These are phyloP conservation scores for Neurospora sp. DNA, from an alignment of 495 filamentous ascomycete genomes.

Conservation along the genomic window DNA sequence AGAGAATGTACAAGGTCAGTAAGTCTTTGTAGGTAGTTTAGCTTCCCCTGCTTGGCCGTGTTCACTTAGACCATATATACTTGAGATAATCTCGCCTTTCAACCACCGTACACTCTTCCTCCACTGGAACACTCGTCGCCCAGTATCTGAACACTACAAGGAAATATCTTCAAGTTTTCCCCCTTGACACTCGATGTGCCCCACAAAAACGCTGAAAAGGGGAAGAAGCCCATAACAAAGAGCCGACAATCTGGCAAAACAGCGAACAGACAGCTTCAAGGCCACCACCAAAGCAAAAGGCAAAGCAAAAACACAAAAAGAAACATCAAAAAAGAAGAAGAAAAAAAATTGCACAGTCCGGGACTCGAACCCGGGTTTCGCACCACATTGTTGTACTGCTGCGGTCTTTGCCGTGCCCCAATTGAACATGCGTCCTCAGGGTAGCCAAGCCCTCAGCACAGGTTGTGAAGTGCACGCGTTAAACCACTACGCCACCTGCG, in stretches of 20 bases:
- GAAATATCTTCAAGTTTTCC: too few relatives aligned
- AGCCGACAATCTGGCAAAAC: background rate
- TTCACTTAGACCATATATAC: too few relatives aligned
- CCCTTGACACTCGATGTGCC: background rate
- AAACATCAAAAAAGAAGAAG: background rate
- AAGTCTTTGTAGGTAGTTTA: too few relatives aligned
- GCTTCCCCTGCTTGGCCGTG: too few relatives aligned
- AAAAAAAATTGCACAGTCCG: background rate
- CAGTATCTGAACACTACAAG: background rate
- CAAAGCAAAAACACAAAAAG: background rate
- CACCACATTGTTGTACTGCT: background rate
- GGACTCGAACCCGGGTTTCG: background rate
- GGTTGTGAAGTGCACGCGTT: background rate
- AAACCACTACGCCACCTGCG: background rate
- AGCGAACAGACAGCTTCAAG: background rate
- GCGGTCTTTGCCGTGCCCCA: background rate
- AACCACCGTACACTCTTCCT: too few relatives aligned
- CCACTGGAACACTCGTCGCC: background rate
- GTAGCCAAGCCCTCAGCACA: background rate
- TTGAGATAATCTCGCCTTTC: background rate
- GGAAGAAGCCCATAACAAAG: background rate
- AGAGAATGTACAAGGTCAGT: background rate
- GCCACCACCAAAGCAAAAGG: background rate
- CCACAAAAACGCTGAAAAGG: background rate
- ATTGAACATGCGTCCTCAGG: background rate